phyloP scores from a whole-genome alignment of 1,284 basidiomycete species.

The Quambalaria eucalypti region DNA sequence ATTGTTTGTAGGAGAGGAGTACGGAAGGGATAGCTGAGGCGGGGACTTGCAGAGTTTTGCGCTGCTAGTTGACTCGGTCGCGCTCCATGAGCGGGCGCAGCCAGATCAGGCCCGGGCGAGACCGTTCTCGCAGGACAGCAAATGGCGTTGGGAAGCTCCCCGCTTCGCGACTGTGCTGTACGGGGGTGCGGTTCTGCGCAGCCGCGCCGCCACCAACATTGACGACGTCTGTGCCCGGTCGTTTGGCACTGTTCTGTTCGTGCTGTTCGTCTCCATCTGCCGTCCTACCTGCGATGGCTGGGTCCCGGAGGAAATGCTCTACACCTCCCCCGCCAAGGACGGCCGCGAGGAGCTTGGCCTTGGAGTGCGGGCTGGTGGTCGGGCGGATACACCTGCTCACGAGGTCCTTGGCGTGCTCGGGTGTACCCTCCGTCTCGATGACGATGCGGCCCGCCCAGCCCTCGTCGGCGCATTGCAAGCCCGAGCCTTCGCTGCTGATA shows the following conservation, averaged over 20 bases:
- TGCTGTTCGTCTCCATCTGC: no score
- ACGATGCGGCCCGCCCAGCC: slow-evolving; percentile 18
- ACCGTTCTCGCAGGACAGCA: slow-evolving; percentile 30
- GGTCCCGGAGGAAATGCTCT: background rate
- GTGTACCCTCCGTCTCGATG: slow-evolving; percentile 41
- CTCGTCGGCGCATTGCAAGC: slow-evolving; percentile 21
- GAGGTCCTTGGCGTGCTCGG: slow-evolving; percentile 38
- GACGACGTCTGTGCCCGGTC: no score
- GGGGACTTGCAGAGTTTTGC: background rate
- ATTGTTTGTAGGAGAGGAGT: no score
- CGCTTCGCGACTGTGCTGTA: no score
- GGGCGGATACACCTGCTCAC: slow-evolving; percentile 30
- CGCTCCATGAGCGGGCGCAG: slow-evolving; percentile 24
- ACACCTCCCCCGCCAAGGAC: slow-evolving; percentile 26
- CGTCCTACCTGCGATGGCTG: no score
- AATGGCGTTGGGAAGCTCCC: no score
- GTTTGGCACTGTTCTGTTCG: no score
- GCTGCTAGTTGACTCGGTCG: slow-evolving; percentile 9
- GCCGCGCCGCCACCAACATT: slow-evolving; percentile 9
- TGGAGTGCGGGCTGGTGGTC: slow-evolving; percentile 19
- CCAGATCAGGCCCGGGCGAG: slow-evolving; percentile 35
- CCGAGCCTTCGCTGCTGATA: slow-evolving; percentile 21
- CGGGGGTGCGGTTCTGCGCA: slow-evolving; percentile 4
- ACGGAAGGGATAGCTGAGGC: no score
- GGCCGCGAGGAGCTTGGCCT: slow-evolving; percentile 23